Evolutionary conservation across 495 filamentous ascomycete genomes (phyloP), one percentile per base, ranked within the genome.

Genomic region (Corynascus novoguineensis): DNA sequence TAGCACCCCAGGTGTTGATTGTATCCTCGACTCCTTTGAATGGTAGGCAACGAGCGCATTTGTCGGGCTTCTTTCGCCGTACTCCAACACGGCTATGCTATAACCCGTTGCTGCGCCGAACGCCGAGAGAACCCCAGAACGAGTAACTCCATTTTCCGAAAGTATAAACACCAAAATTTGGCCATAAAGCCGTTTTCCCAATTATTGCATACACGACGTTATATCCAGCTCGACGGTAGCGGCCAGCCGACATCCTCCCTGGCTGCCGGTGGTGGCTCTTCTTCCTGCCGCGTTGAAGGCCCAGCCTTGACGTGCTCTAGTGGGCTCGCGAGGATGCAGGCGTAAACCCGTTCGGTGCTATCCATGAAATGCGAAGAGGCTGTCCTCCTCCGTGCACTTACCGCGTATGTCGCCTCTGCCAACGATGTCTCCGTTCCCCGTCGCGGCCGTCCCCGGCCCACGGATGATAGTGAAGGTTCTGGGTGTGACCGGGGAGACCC

Each of bases 181-280:
- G n/a, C n/a, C 21, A 3, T 24, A 22, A 6, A 46, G 10, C 0
- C 42, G 22, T 0, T 28, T 22, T 22, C 45, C 10, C 1, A 17
- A 19, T 29, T n/a, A n/a, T n/a, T n/a, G n/a, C n/a, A n/a, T n/a
- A n/a, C n/a, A n/a, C n/a, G n/a, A n/a, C n/a, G 1, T 38, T 41
- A 58, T 35, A 50, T 4, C 55, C 38, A 51, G 12, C 28, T 59
- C 1, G 25, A 21, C 7, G 49, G 25, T 32, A 56, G 21, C 1
- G 59, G 59, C 59, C 59, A 60, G 4, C 59, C 59, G 22, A 53
- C 41, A 22, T 60, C 59, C 8, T 60, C 59, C 24, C 58, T 38
- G 19, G 14, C 11, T 5, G 32, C 32, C 10, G 45, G 25, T 0
- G 11, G 22, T 1, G 25, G n/a, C 24, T 40, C 32, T 4, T 40